Conservation (phyloP, 1,284 basidiomycete genomes). For the Coniophora puteana region DNA sequence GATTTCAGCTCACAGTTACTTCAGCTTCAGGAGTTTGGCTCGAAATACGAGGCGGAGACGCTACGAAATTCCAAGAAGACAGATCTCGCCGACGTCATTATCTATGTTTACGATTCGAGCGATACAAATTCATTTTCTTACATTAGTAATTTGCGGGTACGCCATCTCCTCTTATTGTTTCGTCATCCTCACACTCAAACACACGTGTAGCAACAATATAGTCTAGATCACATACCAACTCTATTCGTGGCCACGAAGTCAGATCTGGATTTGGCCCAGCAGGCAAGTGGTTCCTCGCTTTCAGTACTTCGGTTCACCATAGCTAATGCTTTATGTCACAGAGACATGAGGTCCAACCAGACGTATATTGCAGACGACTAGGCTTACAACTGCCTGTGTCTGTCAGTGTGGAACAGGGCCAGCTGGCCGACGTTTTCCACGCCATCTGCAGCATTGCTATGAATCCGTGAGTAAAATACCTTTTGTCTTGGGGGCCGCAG, state of each 20-base stretch:
- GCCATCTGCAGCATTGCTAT: slow-evolving; percentile 82
- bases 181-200: slow-evolving; percentile 13
- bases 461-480: slow-evolving; percentile 67
- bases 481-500: slow-evolving; percentile 16
- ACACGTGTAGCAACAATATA: slow-evolving; percentile 85
- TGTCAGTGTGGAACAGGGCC: slow-evolving; percentile 82
- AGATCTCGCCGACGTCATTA: slow-evolving; percentile 89
- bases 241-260: slow-evolving; percentile 99
- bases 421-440: slow-evolving; percentile 89
- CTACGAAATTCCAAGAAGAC: slow-evolving; percentile 88
- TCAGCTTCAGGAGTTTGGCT: slow-evolving; percentile 96
- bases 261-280: slow-evolving; percentile 93
- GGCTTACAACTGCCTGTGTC: slow-evolving; percentile 87
- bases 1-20: slow-evolving; percentile 10
- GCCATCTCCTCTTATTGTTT: slow-evolving; percentile 22
- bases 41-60: slow-evolving; percentile 89
- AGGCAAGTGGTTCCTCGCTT: slow-evolving; percentile 45
- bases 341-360: slow-evolving; percentile 98
- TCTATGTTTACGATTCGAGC: slow-evolving; percentile 96
- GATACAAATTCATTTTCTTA: slow-evolving; percentile 99
- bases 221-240: slow-evolving; percentile 88
- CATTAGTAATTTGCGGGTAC: slow-evolving; percentile 90
- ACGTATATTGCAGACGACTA: slow-evolving; percentile 89
- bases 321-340: slow-evolving; percentile 30
- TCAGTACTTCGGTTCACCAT: slow-evolving; percentile 4